Conservation (phyloP, 495 filamentous ascomycete genomes). For the Hypoxylon crocopeplum region DNA sequence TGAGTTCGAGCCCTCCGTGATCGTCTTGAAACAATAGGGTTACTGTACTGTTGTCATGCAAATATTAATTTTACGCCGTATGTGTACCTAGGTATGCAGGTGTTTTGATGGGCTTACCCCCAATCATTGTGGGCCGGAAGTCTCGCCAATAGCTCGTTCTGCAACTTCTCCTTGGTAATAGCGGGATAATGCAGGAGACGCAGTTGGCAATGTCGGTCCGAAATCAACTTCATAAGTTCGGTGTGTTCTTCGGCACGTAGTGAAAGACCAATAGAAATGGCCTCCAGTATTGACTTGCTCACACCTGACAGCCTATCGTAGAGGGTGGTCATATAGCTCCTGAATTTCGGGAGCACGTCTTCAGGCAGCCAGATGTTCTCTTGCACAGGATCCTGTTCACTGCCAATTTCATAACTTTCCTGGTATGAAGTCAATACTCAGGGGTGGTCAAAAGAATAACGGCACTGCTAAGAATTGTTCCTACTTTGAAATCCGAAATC, state of each 20-base stretch:
- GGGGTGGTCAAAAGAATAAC: background rate
- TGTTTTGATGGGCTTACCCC: slow-evolving; percentile 42
- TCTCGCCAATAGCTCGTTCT: slow-evolving; percentile 51
- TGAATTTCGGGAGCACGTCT: slow-evolving; percentile 62
- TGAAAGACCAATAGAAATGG: slow-evolving; percentile 55
- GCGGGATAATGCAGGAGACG: slow-evolving; percentile 70
- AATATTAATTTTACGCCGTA: slow-evolving; percentile 6
- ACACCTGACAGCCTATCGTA: slow-evolving; percentile 58
- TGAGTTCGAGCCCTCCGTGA: slow-evolving; percentile 58
- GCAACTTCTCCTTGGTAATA: slow-evolving; percentile 52
- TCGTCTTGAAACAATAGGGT: slow-evolving; percentile 59
- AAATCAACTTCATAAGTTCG: slow-evolving; percentile 47
- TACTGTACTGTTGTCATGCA: slow-evolving; percentile 51
- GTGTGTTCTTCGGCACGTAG: slow-evolving; percentile 47
- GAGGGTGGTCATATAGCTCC: slow-evolving; percentile 59
- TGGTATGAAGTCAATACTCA: slow-evolving; percentile 31
- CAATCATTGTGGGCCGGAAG: slow-evolving; percentile 60
- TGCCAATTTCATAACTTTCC: slow-evolving; percentile 73
- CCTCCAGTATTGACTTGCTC: slow-evolving; percentile 54
- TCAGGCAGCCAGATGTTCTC: slow-evolving; percentile 72
- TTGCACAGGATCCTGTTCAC: slow-evolving; percentile 59
- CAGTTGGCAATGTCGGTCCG: slow-evolving; percentile 63
- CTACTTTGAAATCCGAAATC: slow-evolving; percentile 43
- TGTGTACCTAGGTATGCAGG: background rate
- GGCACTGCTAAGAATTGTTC: background rate